These are phyloP conservation scores for Cenchrus americanus DNA, from an alignment of 176 grass and related monocot genomes.

Conservation along the genomic window DNA sequence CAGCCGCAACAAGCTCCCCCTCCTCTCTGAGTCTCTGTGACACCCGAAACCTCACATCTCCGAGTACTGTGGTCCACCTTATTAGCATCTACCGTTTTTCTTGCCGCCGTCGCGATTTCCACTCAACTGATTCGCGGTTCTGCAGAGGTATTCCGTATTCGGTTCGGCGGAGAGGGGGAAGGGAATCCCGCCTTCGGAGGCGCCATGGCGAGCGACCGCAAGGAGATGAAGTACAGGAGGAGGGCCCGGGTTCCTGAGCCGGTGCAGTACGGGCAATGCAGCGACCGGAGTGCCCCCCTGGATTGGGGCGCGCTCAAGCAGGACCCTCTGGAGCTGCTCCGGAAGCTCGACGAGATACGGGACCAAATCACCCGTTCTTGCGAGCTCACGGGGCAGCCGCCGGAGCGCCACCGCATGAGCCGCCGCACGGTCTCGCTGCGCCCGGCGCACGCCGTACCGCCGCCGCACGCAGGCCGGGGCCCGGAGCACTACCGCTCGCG, in stretches of 20 bases:
- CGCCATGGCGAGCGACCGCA: slow-evolving; percentile 50
- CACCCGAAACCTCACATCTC: background rate
- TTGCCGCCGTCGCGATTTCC: background rate
- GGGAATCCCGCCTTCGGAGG: background rate
- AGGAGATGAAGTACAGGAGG: slow-evolving; percentile 66
- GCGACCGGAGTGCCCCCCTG: slow-evolving; percentile 32
- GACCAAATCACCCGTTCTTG: slow-evolving; percentile 75
- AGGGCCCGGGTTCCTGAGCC: background rate
- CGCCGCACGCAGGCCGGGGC: slow-evolving; percentile 2
- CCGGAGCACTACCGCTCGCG: slow-evolving; percentile 29
- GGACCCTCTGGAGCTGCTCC: slow-evolving; percentile 72
- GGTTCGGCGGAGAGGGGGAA: background rate
- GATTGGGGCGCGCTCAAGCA: slow-evolving; percentile 59
- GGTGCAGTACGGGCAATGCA: slow-evolving; percentile 36
- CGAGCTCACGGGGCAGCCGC: slow-evolving; percentile 52
- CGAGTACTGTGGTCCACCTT: background rate
- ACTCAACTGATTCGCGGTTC: background rate
- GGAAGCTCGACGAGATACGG: slow-evolving; percentile 85
- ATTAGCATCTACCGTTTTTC: background rate
- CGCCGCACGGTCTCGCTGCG: slow-evolving; percentile 41
- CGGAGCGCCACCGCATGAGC: slow-evolving; percentile 27
- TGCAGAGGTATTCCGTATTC: slow-evolving; percentile 4
- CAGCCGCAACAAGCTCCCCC: background rate
- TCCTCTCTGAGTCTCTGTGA: background rate
- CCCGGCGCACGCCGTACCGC: slow-evolving; percentile 30